Conservation (phyloP, 176 grass and related monocot species). For the Saccharum spontaneum region DNA sequence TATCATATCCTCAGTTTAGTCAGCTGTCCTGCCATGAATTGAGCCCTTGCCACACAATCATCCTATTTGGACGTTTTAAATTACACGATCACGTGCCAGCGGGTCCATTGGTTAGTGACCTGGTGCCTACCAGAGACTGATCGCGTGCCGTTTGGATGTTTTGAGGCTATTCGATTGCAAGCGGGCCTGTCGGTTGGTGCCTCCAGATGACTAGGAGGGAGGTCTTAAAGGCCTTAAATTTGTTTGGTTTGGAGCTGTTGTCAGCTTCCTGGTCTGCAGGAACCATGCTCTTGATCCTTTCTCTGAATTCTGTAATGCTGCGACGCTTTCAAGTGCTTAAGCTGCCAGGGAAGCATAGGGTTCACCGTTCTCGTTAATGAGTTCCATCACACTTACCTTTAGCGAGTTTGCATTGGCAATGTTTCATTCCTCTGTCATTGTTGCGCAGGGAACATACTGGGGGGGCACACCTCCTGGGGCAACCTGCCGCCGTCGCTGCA, state of each 20-base stretch:
- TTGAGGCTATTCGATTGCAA: constrained; percentile 18
- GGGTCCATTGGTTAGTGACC: constrained; percentile 14
- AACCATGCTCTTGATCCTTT: background rate
- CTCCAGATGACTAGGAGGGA: background rate
- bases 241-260: constrained; percentile 14
- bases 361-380: background rate
- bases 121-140: constrained; percentile 2
- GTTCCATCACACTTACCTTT: constrained; percentile 13
- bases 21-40: constrained; percentile 4
- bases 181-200: background rate
- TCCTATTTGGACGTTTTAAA: background rate
- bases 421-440: background rate
- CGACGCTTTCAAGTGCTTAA: background rate
- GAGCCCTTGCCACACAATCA: background rate
- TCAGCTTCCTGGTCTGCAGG: constrained; percentile 23
- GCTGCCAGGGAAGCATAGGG: background rate
- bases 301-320: background rate
- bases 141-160: constrained; percentile 3
- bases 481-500: constrained; percentile 81
- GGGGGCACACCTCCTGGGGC: constrained; percentile 50
- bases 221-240: constrained; percentile 6
- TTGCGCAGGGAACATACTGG: constrained; percentile 49
- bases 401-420: background rate
- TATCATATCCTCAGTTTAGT: background rate
- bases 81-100: background rate